Percentiles rank a stretch among this genome's conserved stretches.
phyloP scores from a whole-genome alignment of 768 basidiomycete species.

The Lentinula aciculospora region DNA sequence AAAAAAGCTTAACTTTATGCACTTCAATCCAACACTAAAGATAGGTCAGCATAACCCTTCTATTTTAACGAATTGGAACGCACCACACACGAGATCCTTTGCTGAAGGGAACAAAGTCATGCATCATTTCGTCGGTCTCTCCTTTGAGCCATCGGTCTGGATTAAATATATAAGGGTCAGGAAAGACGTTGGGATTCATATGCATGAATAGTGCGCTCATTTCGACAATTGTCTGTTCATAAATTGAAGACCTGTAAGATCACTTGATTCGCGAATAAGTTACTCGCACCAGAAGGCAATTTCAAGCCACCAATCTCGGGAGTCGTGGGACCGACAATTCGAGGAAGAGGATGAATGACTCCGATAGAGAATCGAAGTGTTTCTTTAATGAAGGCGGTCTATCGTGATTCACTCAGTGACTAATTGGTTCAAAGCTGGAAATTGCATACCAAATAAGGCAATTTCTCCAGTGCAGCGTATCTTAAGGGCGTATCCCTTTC shows the following conservation, averaged over 20 bases:
- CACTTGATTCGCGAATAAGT: not conserved
- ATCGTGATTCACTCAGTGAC: constrained; percentile 8
- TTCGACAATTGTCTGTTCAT: constrained; percentile 32
- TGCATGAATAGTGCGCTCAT: constrained; percentile 36
- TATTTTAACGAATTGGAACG: not conserved
- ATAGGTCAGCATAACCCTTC: not conserved
- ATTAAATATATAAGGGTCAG: constrained; percentile 30
- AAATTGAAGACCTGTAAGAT: not conserved
- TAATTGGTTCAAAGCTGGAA: not conserved
- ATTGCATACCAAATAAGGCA: constrained; percentile 30
- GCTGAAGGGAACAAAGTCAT: constrained; percentile 36
- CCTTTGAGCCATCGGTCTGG: constrained; percentile 39
- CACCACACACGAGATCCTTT: constrained; percentile 36
- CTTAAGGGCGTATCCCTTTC: constrained; percentile 18
- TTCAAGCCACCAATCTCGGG: constrained; percentile 26
- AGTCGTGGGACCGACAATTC: constrained; percentile 30
- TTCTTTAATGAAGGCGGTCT: constrained; percentile 46
- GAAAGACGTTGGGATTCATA: constrained; percentile 31
- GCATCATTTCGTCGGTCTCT: constrained; percentile 29
- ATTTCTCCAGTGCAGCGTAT: constrained; percentile 26
- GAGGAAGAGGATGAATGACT: constrained; percentile 29
- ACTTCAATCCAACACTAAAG: not conserved
- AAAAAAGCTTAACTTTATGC: not conserved
- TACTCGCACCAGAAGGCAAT: constrained; percentile 33
- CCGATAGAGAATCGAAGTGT: constrained; percentile 37